Percentiles rank a stretch among this genome's conserved stretches.
These are phyloP conservation scores for Colletotrichum echinochloae DNA, from an alignment of 2,329 filamentous ascomycete species.

Conservation along the genomic window DNA sequence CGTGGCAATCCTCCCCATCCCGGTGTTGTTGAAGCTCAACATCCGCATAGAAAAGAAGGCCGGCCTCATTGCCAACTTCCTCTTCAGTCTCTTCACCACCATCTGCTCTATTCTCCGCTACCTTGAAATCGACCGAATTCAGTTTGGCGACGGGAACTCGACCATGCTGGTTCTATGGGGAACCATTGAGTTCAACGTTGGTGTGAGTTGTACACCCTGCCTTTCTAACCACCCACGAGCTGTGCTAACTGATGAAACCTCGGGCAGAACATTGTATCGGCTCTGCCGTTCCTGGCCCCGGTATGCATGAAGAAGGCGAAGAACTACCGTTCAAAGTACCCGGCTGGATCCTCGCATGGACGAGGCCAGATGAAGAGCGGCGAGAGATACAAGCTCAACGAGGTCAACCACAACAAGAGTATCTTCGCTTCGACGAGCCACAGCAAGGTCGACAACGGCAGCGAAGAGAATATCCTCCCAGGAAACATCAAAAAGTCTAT, in stretches of 20 bases:
- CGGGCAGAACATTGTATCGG: conserved; percentile 59
- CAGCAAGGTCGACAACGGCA: conserved; percentile 43
- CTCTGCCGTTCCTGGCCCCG: conserved; percentile 59
- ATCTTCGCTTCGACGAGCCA: conserved; percentile 45
- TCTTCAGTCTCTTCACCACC: conserved; percentile 66
- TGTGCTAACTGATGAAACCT: conserved; percentile 2
- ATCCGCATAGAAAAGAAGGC: conserved; percentile 61
- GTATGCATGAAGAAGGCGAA: conserved; percentile 57
- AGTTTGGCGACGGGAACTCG: conserved; percentile 64
- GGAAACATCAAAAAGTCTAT: conserved; percentile 57
- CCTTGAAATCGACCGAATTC: conserved; percentile 62
- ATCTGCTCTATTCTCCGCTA: conserved; percentile 66
- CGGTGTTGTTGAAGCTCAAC: conserved; percentile 61
- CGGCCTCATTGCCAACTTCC: conserved; percentile 63
- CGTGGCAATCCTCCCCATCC: conserved; percentile 63
- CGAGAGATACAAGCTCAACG: conserved; percentile 54
- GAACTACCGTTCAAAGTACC: conserved; percentile 55
- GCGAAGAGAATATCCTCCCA: conserved; percentile 55
- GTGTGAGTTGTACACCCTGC: conserved; percentile 53
- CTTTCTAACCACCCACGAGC: not conserved
- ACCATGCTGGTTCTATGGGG: conserved; percentile 69
- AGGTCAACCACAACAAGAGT: conserved; percentile 50
- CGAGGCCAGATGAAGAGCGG: conserved; percentile 44
- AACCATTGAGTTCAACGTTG: conserved; percentile 68
- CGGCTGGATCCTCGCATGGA: conserved; percentile 45